These are phyloP conservation scores for Leishmania lainsoni DNA, from an alignment of 208 protist species.

Conservation along the genomic window DNA sequence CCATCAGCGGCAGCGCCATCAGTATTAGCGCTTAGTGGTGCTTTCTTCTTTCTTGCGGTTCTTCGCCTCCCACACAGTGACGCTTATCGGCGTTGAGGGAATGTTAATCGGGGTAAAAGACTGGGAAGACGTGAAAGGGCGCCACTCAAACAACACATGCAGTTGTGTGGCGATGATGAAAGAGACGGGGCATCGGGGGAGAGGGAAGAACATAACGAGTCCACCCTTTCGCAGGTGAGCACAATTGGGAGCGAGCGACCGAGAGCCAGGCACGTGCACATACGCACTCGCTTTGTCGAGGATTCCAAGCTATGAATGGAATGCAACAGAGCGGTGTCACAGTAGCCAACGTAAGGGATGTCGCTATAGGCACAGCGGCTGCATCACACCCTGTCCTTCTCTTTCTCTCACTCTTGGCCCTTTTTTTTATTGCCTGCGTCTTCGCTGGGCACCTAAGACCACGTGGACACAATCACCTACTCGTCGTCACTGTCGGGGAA, in stretches of 20 bases:
- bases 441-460: not conserved
- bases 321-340: not conserved
- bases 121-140: not conserved
- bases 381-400: not conserved
- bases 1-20: not conserved
- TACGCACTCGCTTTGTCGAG: not conserved
- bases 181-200: not conserved
- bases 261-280: not conserved
- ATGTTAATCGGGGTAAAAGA: conserved; percentile 4
- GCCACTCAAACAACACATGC: not conserved
- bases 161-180: not conserved
- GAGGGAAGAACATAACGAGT: not conserved
- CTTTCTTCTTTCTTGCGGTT: not conserved
- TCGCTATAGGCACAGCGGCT: not conserved
- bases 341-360: not conserved
- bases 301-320: not conserved
- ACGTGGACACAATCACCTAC: conserved; percentile 13
- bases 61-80: not conserved
- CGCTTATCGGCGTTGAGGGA: no score
- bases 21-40: not conserved
- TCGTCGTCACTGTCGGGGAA: conserved; percentile 88
- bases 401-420: not conserved
- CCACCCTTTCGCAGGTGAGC: not conserved
- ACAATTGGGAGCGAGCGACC: not conserved
- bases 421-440: not conserved